Base-by-base conservation (phyloP, 495 filamentous ascomycete genomes). In the Daldinia decipiens region DNA sequence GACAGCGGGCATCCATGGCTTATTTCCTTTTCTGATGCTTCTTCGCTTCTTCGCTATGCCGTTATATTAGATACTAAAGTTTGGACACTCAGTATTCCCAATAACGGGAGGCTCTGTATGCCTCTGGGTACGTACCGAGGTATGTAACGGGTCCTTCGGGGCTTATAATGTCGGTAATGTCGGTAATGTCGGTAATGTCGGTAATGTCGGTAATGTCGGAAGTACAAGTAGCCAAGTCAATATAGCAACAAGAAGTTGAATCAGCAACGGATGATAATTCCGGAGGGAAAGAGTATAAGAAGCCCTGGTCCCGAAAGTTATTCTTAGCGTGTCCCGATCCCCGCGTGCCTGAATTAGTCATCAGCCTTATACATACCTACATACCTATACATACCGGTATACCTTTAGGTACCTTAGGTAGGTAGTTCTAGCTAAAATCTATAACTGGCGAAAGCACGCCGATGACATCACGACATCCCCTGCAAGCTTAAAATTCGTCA, bases 1-100 rank as follows among this genome's bases (percentile, higher is more conserved):
- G 86, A 67, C 89, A 91, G 34, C 81, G 82, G 12, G 80, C 88
- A 63, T 89, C 81, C 87, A 86, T 85, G 45, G 31, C 70, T 36
- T 54, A 61, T 67, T 60, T 36, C 7, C 39, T 31, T 19, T 45
- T 45, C n/a, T 45, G 40, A 45, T 45, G 17, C 8, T 19, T 17
- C 17, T 21, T 45, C n/a, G 17, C 17, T 3, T 17, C 11, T 7
- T 21, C 8, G 19, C 17, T 39, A 40, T 40, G 5, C 6, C 5
- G 39, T 17, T 40, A 36, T 36, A 36, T 36, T 13, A 36, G 34
- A 36, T 36, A 36, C 12, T 13, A 13, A 36, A n/a, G 32, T 36
- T 7, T 11, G 8, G 8, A 32, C 8, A 11, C 8, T 32, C 8
- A 11, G 32, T 34, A 34, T 32, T 32, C 29, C 32, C 32, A 11